These are phyloP conservation scores for Peniophora sp. DNA, from an alignment of 1,284 basidiomycete species.

Conservation along the genomic window DNA sequence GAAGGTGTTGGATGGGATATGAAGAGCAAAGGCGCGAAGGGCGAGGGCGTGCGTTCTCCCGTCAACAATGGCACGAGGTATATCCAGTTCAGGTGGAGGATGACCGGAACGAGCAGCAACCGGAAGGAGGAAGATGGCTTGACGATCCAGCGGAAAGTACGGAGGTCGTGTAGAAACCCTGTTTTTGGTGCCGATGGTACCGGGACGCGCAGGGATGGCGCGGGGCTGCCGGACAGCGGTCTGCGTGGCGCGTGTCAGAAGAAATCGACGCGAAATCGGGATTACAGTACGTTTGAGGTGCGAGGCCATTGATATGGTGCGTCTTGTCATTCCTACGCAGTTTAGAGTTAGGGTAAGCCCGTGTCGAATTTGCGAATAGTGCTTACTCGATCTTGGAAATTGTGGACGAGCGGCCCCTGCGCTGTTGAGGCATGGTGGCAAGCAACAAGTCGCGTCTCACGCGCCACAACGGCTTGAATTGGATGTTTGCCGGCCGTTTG, in stretches of 20 bases:
- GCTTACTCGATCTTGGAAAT: slow-evolving; percentile 16
- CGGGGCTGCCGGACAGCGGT: slow-evolving; percentile 11
- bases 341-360: not conserved
- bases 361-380: not conserved
- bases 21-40: slow-evolving; percentile 70
- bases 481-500: not conserved
- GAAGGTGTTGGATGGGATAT: slow-evolving; percentile 63
- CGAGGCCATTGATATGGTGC: slow-evolving; percentile 53
- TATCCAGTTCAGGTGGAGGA: slow-evolving; percentile 72
- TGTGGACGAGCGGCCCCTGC: slow-evolving; percentile 9
- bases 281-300: slow-evolving; percentile 49
- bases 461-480: not conserved
- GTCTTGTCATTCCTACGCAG: slow-evolving; percentile 35
- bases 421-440: slow-evolving; percentile 1
- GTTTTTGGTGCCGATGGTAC: slow-evolving; percentile 8
- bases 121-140: slow-evolving; percentile 69
- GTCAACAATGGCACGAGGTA: slow-evolving; percentile 40
- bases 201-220: not conserved
- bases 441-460: not conserved
- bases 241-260: slow-evolving; percentile 31
- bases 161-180: slow-evolving; percentile 25
- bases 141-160: slow-evolving; percentile 62
- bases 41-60: slow-evolving; percentile 52
- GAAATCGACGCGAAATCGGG: not conserved
- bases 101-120: slow-evolving; percentile 63